Evolutionary conservation across 1,139 yeast species (phyloP).

Genomic region (Geotrichum candidum): DNA sequence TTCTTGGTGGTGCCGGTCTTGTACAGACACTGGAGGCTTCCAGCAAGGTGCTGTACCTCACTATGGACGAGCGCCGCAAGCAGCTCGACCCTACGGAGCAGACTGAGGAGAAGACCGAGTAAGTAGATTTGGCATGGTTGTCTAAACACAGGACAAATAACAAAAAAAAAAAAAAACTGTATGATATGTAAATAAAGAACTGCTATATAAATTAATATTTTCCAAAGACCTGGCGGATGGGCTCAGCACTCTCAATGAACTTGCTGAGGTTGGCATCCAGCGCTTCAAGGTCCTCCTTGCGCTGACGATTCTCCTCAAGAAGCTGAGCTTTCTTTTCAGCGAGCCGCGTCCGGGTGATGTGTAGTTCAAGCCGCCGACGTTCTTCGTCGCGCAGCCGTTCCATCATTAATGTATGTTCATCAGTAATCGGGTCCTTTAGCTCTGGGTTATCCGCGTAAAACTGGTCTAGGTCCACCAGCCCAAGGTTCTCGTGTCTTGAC

Average conservation of each 20-base stretch:
- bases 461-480: conserved; percentile 31
- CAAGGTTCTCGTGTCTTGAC: conserved; percentile 28
- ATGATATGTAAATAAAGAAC: conserved; percentile 3
- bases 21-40: conserved; percentile 73
- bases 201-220: conserved; percentile 19
- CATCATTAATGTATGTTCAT: conserved; percentile 28
- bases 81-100: conserved; percentile 32
- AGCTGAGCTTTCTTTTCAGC: conserved; percentile 23
- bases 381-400: conserved; percentile 34
- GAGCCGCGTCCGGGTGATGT: conserved; percentile 26
- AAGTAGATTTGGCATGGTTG: neutral
- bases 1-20: conserved; percentile 84
- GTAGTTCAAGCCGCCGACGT: conserved; percentile 27
- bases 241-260: conserved; percentile 27
- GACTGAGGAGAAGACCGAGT: conserved; percentile 2
- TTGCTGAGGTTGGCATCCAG: conserved; percentile 26
- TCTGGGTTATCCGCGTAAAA: conserved; percentile 30
- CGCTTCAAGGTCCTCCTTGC: conserved; percentile 27
- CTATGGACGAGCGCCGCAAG: conserved; percentile 57
- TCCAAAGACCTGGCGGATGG: conserved; percentile 24
- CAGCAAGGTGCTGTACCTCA: conserved; percentile 61
- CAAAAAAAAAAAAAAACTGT: neutral
- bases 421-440: conserved; percentile 6
- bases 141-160: neutral
- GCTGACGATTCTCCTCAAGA: conserved; percentile 24